Conservation (phyloP, 805 yeast genomes). For the Jamesozyma spencerorum region DNA sequence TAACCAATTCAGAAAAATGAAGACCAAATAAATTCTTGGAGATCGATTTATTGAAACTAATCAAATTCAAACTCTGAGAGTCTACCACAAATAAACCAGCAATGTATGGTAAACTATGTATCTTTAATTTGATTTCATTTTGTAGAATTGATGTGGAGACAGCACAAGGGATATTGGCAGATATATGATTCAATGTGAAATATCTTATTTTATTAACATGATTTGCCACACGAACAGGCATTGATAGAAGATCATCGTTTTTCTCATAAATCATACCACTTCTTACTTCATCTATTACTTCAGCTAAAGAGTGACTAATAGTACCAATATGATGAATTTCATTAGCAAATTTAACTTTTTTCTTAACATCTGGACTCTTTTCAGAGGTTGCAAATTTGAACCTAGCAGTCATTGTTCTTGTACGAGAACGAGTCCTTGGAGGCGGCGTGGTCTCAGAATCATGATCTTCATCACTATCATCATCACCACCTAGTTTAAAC, state of each 20-base stretch:
- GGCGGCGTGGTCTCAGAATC: conserved; percentile 1
- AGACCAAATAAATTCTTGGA: conserved; percentile 72
- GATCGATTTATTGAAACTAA: conserved; percentile 73
- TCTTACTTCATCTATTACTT: conserved; percentile 23
- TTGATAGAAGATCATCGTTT: conserved; percentile 26
- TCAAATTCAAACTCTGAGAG: conserved; percentile 38
- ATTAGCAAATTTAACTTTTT: conserved; percentile 24
- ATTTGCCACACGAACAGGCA: conserved; percentile 33
- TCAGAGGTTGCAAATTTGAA: not conserved
- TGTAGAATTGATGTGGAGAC: conserved; percentile 51
- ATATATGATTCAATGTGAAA: conserved; percentile 44
- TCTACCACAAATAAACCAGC: conserved; percentile 77
- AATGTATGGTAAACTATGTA: conserved; percentile 74
- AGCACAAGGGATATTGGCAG: conserved; percentile 61
- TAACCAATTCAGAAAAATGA: conserved; percentile 36
- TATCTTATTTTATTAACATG: conserved; percentile 51
- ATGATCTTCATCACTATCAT: not conserved
- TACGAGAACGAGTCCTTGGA: too few species aligned
- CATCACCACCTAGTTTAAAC: conserved; percentile 3
- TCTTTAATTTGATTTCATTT: conserved; percentile 44
- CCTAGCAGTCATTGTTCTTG: too few species aligned
- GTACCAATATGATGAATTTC: conserved; percentile 18
- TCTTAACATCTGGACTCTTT: conserved; percentile 5
- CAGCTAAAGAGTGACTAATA: conserved; percentile 23
- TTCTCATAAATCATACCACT: conserved; percentile 16